phyloP scores from a whole-genome alignment of 352 stramenopile species.

The Phytophthora sojae region DNA sequence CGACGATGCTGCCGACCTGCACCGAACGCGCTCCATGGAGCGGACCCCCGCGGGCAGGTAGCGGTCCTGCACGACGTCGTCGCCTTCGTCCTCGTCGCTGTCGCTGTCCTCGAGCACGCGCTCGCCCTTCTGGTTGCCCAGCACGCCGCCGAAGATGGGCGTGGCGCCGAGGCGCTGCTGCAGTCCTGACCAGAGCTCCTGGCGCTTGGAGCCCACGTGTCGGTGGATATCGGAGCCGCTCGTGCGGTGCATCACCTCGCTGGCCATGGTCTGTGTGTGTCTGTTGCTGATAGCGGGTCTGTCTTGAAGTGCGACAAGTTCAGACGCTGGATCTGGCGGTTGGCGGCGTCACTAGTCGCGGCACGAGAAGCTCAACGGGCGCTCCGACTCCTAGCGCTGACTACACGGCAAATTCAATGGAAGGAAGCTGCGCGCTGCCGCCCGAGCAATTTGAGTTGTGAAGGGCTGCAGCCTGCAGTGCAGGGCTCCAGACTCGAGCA shows the following conservation, averaged over 20 bases:
- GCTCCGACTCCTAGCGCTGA: slow-evolving; percentile 28
- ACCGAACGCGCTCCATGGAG: slow-evolving; percentile 29
- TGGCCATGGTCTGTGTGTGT: slow-evolving; percentile 22
- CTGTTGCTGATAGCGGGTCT: not conserved
- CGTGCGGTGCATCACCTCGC: slow-evolving; percentile 27
- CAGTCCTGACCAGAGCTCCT: slow-evolving; percentile 39
- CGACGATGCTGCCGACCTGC: slow-evolving; percentile 30
- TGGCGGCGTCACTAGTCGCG: slow-evolving; percentile 24
- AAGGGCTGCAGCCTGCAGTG: slow-evolving; percentile 10
- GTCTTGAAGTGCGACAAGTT: not conserved
- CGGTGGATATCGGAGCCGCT: slow-evolving; percentile 24
- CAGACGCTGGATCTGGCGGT: not conserved
- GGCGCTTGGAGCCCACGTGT: slow-evolving; percentile 28
- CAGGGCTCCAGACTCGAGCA: too few species aligned
- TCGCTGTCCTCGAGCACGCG: slow-evolving; percentile 18
- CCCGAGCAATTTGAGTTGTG: slow-evolving; percentile 26
- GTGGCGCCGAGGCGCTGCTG: slow-evolving; percentile 32
- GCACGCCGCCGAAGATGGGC: slow-evolving; percentile 22
- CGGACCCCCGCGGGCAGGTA: slow-evolving; percentile 28
- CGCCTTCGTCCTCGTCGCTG: slow-evolving; percentile 27
- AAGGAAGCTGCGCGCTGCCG: not conserved
- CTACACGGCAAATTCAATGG: slow-evolving; percentile 23
- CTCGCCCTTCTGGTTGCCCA: slow-evolving; percentile 33
- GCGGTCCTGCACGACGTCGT: slow-evolving; percentile 33
- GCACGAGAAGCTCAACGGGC: not conserved